Evolutionary conservation across 179 eudicot genomes (phyloP).

Genomic region (Drosera spatulata): DNA sequence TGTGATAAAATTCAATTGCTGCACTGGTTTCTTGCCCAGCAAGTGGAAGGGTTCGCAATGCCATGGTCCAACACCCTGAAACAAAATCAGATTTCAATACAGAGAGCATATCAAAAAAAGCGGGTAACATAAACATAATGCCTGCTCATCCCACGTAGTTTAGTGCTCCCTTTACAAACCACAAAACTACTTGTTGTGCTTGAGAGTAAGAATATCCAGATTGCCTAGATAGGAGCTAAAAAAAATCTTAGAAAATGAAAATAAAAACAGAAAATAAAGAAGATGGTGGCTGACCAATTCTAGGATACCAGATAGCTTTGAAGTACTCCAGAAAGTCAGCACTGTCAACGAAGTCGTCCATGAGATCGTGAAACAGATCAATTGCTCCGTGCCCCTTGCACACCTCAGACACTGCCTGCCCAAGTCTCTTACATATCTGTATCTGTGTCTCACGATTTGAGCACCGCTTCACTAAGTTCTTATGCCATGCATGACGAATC

Average conservation of each 20-base stretch:
- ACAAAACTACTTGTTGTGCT: too few species aligned
- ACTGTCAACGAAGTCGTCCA: slow-evolving; percentile 51
- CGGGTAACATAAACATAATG: background rate
- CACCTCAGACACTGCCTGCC: slow-evolving; percentile 41
- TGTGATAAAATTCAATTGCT: slow-evolving; percentile 76
- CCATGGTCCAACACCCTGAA: slow-evolving; percentile 52
- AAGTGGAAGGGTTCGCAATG: slow-evolving; percentile 53
- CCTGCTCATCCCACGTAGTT: background rate
- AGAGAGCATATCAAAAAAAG: background rate
- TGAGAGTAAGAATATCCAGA: too few species aligned
- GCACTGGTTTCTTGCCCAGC: slow-evolving; percentile 80
- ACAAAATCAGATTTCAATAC: background rate
- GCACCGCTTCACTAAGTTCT: slow-evolving; percentile 68
- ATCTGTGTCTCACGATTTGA: slow-evolving; percentile 40
- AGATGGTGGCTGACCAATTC: slow-evolving; percentile 48
- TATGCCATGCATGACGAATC: slow-evolving; percentile 95
- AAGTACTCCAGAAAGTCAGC: slow-evolving; percentile 72
- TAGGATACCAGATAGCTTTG: slow-evolving; percentile 86
- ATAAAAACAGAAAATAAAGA: background rate
- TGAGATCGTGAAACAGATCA: slow-evolving; percentile 39
- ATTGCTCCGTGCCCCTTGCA: slow-evolving; percentile 44
- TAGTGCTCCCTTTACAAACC: too few species aligned
- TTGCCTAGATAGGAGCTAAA: too few species aligned
- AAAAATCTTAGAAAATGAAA: background rate
- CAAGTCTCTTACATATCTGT: slow-evolving; percentile 50